Conservation (phyloP, 768 basidiomycete species). For the Xanthoconium purpureum region DNA sequence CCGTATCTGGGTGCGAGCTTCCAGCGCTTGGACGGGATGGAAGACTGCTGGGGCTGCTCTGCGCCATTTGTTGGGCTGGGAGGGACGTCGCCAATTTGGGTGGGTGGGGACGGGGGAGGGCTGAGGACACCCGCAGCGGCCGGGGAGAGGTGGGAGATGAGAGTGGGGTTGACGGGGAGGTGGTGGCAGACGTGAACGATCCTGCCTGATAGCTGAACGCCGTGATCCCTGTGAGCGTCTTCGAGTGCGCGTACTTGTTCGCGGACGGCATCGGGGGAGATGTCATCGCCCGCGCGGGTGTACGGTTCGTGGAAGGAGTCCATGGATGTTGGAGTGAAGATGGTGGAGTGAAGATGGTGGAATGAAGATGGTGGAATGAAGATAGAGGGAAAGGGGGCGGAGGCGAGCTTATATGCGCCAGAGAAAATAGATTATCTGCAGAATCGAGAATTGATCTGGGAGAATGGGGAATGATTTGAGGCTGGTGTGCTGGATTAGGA, state of each 20-base stretch:
- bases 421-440: constrained; percentile 26
- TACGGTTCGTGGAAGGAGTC: constrained; percentile 75
- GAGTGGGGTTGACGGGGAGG: constrained; percentile 72
- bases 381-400: neutral
- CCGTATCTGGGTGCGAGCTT: constrained; percentile 76
- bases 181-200: constrained; percentile 93
- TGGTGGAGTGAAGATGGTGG: neutral
- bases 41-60: constrained; percentile 4
- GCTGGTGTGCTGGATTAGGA: constrained; percentile 27
- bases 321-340: constrained; percentile 37
- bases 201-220: constrained; percentile 76
- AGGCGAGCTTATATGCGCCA: constrained; percentile 19
- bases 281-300: constrained; percentile 59
- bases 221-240: constrained; percentile 63
- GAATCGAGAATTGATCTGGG: constrained; percentile 27
- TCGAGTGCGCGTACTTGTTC: constrained; percentile 71
- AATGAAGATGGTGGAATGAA: constrained; percentile 3
- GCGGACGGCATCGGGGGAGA: constrained; percentile 71
- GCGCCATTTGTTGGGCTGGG: constrained; percentile 29
- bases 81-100: constrained; percentile 47
- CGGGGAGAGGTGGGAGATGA: constrained; percentile 39
- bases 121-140: constrained; percentile 51
- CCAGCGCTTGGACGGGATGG: constrained; percentile 50
- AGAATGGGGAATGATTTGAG: constrained; percentile 18
- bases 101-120: constrained; percentile 79